Evolutionary conservation across 805 yeast species (phyloP).

Genomic region (Saccharomycopsis olivae): DNA sequence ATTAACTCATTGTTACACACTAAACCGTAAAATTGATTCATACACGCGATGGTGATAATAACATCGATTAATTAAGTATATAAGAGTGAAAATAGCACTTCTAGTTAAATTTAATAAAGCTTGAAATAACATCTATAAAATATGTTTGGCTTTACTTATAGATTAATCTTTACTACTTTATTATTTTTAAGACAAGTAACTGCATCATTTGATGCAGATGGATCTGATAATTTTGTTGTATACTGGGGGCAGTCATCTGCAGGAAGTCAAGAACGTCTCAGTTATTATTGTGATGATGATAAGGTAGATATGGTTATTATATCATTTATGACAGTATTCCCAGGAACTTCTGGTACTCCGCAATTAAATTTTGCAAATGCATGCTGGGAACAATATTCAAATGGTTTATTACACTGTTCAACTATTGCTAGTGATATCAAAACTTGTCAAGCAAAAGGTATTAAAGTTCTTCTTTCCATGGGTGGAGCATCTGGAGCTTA

Average conservation of each 20-base stretch:
- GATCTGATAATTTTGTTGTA: conserved; percentile 41
- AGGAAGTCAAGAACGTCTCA: conserved; percentile 34
- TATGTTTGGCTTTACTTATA: too few relatives aligned
- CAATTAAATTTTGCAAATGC: conserved; percentile 37
- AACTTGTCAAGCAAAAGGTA: conserved; percentile 69
- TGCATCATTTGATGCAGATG: conserved; percentile 25
- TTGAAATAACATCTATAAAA: too few relatives aligned
- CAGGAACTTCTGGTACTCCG: conserved; percentile 23
- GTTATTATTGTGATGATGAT: conserved; percentile 41
- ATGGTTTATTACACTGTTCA: conserved; percentile 28
- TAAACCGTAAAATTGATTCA: too few relatives aligned
- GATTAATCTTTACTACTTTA: too few relatives aligned
- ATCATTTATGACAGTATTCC: conserved; percentile 30
- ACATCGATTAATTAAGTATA: too few relatives aligned
- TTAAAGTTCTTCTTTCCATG: conserved; percentile 64
- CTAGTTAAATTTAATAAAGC: too few relatives aligned
- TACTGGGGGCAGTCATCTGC: conserved; percentile 68
- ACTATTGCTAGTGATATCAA: conserved; percentile 55
- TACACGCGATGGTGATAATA: too few relatives aligned
- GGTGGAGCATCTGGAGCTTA: conserved; percentile 73
- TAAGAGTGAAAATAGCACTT: too few relatives aligned
- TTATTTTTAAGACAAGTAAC: too few relatives aligned
- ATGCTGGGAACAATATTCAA: conserved; percentile 19
- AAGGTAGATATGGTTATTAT: conserved; percentile 34
- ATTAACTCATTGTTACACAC: too few relatives aligned